Evolutionary conservation across 2,329 filamentous ascomycete species (phyloP).

Genomic region (Beauveria bassiana): DNA sequence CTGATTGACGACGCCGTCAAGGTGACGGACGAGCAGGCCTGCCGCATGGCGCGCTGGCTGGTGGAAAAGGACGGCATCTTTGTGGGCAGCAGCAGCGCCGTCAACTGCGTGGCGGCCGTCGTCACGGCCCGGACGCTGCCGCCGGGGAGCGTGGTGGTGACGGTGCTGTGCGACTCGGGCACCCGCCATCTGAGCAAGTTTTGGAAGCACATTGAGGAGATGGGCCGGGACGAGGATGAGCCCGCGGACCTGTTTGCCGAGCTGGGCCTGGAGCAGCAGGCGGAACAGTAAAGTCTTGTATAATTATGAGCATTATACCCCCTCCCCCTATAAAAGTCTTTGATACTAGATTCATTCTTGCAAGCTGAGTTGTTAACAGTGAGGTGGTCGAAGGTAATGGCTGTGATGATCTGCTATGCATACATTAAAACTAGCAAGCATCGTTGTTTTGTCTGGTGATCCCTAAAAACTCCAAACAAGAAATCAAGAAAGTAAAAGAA

Average conservation of each 20-base stretch:
- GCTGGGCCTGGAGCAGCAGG: slow-evolving; percentile 34
- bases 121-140: slow-evolving; percentile 57
- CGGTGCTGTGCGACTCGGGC: slow-evolving; percentile 79
- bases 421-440: slow-evolving; percentile 6
- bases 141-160: slow-evolving; percentile 61
- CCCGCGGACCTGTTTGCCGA: slow-evolving; percentile 41
- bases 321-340: background rate
- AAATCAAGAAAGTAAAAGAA: background rate
- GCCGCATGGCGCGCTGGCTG: slow-evolving; percentile 90
- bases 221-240: slow-evolving; percentile 55
- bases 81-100: slow-evolving; percentile 87
- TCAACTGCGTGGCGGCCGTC: slow-evolving; percentile 83
- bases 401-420: background rate
- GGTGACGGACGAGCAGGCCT: slow-evolving; percentile 82
- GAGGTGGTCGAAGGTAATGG: background rate
- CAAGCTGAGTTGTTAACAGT: background rate
- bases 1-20: slow-evolving; percentile 84
- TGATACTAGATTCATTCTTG: background rate
- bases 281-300: background rate
- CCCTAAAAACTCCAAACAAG: background rate
- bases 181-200: slow-evolving; percentile 77
- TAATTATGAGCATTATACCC: slow-evolving; percentile 8
- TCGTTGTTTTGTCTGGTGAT: background rate
- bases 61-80: slow-evolving; percentile 96
- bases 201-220: slow-evolving; percentile 64